Evolutionary conservation across 257 asterid genomes (phyloP), one percentile per base, ranked within the genome.

Genomic region (Nicotiana benthamiana): DNA sequence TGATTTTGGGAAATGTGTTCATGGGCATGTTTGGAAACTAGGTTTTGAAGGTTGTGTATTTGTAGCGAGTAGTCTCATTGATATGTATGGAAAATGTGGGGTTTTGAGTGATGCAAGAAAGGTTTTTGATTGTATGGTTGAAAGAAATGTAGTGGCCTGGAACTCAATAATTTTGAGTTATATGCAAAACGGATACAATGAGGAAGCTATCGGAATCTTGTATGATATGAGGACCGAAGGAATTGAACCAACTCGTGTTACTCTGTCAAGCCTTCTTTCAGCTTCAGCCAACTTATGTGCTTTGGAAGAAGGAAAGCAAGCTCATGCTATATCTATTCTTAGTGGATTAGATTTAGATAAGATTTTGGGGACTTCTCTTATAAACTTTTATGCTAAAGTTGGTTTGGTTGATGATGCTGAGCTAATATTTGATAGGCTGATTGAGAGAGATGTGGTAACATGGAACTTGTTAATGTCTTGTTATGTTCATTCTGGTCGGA

Each of bases 31-130:
- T 53, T 28, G 57, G 34, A 85, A 83, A 63, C 62, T 80, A 10
- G 79, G 83, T 11, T 75, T 53, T 83, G 75, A 77, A 48, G 81
- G 34, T n/a, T 83, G 86, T 80, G 80, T 80, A 36, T 85, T 80
- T 80, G 79, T 85, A 68, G 82, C 79, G 16, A 85, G 86, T 56
- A 85, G 88, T 66, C 82, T 83, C 12, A 83, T 83, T 77, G 84
- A 83, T 60, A 85, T 85, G 88, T 85, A 85, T 79, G 88, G 85
- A 16, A 85, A 85, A 75, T 85, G 85, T 79, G 84, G 83, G 74
- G 66, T n/a, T 61, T 22, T 83, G 43, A 46, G 1, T 52, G 86
- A 85, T 83, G 87, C 87, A 15, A 53, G 80, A 52, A 80, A 79
- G 79, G 85, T 79, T 9, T 81, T 86, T 66, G 85, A 86, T 75